phyloP scores from a whole-genome alignment of 192 early-diverging fungal genomes.

The Coemansia erecta region DNA sequence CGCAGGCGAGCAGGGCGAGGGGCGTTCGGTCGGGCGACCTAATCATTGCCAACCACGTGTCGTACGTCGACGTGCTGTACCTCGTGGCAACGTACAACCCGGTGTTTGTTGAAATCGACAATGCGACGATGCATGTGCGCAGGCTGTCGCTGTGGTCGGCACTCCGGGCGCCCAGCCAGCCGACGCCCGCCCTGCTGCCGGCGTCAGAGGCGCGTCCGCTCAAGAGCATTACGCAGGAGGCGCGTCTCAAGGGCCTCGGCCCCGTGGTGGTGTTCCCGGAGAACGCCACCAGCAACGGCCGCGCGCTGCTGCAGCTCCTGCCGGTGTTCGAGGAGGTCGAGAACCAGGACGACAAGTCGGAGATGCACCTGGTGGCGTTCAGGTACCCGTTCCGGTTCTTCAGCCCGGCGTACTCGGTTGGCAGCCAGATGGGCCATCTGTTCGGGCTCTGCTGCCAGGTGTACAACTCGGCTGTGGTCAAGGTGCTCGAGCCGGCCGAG shows the following conservation, averaged over 20 bases:
- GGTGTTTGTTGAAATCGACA: constrained; percentile 52
- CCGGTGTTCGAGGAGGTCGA: constrained; percentile 66
- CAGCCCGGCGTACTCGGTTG: constrained; percentile 51
- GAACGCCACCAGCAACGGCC: constrained; percentile 82
- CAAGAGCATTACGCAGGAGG: constrained; percentile 29
- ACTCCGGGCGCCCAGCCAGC: constrained; percentile 21
- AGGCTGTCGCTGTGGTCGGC: constrained; percentile 34
- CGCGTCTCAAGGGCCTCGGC: constrained; percentile 16
- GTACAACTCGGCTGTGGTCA: constrained; percentile 46
- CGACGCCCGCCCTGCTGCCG: constrained; percentile 35
- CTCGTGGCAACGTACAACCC: constrained; percentile 62
- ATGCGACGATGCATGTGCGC: constrained; percentile 29
- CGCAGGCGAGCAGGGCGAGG: background rate
- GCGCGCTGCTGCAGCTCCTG: constrained; percentile 74
- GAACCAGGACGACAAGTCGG: constrained; percentile 57
- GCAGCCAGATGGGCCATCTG: constrained; percentile 57
- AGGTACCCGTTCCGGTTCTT: constrained; percentile 36
- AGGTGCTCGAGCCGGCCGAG: constrained; percentile 54
- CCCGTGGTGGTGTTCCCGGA: constrained; percentile 50
- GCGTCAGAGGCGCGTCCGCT: constrained; percentile 31
- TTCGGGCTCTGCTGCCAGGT: constrained; percentile 63
- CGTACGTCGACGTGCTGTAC: constrained; percentile 82
- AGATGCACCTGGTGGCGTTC: constrained; percentile 57
- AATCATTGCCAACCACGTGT: constrained; percentile 77
- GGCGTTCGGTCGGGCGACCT: constrained; percentile 64